phyloP scores from a whole-genome alignment of 2,329 filamentous ascomycete genomes.

The Pyrenochaeta sp. region DNA sequence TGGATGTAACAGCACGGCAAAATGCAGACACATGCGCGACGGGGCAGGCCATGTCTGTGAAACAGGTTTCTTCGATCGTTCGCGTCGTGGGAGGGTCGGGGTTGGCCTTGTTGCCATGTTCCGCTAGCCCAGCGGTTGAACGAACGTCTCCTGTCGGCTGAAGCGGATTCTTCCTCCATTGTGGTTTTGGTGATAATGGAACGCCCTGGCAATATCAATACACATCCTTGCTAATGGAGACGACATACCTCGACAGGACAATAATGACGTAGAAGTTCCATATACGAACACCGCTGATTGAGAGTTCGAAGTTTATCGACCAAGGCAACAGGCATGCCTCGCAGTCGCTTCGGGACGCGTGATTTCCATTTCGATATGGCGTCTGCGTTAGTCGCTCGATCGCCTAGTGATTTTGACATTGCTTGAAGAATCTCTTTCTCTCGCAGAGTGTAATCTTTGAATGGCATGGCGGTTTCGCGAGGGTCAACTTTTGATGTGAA shows the following conservation, averaged over 20 bases:
- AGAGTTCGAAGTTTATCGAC: conserved; percentile 72
- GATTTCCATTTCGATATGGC: conserved; percentile 44
- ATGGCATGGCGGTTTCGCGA: conserved; percentile 72
- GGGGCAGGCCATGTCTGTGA: conserved; percentile 74
- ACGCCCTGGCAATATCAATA: conserved; percentile 33
- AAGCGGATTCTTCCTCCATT: conserved; percentile 32
- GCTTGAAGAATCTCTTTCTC: conserved; percentile 75
- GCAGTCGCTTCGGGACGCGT: conserved; percentile 69
- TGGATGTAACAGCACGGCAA: conserved; percentile 76
- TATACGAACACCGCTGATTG: conserved; percentile 79
- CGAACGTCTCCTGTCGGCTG: conserved; percentile 19
- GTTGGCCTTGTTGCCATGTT: conserved; percentile 10
- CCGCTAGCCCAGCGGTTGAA: conserved; percentile 6
- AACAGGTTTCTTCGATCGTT: conserved; percentile 35
- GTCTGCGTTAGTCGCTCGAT: conserved; percentile 21
- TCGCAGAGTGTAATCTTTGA: conserved; percentile 85
- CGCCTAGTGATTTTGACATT: conserved; percentile 29
- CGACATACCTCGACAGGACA: conserved; percentile 65
- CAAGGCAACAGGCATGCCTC: conserved; percentile 67
- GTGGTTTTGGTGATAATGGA: conserved; percentile 32
- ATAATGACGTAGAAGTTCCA: conserved; percentile 79
- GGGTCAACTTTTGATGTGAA: conserved; percentile 75
- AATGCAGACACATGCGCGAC: conserved; percentile 79
- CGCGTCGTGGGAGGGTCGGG: conserved; percentile 2
- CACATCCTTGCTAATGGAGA: background rate